Percentiles rank a stretch among this genome's conserved stretches.
Evolutionary conservation across 768 basidiomycete species (phyloP).

Genomic region (Lactarius vividus): DNA sequence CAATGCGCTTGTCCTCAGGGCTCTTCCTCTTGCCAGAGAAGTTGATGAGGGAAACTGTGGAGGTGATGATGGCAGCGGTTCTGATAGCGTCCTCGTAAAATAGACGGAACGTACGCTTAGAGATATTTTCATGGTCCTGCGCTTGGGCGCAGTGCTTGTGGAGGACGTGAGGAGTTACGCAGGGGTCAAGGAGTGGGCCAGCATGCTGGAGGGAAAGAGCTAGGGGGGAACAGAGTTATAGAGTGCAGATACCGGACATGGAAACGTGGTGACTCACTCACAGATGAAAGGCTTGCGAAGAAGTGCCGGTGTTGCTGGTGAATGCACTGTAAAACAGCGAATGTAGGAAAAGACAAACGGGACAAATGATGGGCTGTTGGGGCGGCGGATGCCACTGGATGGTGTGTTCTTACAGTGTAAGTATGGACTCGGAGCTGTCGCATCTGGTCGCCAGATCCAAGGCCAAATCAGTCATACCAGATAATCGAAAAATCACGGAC

Average conservation of each 20-base stretch:
- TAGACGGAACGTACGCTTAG: conserved; percentile 51
- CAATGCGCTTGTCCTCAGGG: conserved; percentile 99
- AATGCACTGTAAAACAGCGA: neutral
- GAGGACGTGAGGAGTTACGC: conserved; percentile 86
- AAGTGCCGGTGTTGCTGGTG: neutral
- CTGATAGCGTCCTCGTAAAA: conserved; percentile 98
- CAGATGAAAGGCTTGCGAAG: neutral
- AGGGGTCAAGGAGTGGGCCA: conserved; percentile 73
- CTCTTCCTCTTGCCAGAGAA: conserved; percentile 99
- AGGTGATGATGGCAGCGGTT: conserved; percentile 97
- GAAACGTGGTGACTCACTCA: conserved; percentile 18
- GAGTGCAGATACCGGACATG: neutral
- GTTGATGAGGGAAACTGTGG: conserved; percentile 96
- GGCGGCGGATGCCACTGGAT: conserved; percentile 2
- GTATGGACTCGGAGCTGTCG: conserved; percentile 7
- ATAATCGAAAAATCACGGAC: conserved; percentile 1
- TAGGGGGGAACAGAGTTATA: neutral
- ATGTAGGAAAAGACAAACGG: neutral
- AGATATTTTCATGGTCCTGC: conserved; percentile 59
- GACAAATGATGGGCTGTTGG: neutral
- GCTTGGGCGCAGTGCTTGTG: conserved; percentile 83
- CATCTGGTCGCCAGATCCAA: conserved; percentile 16
- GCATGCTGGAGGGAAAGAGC: conserved; percentile 46
- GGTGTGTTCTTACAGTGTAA: conserved; percentile 8
- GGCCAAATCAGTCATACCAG: conserved; percentile 11